These are phyloP conservation scores for Brassica hybrid DNA, from an alignment of 441 rosid species.

Conservation along the genomic window DNA sequence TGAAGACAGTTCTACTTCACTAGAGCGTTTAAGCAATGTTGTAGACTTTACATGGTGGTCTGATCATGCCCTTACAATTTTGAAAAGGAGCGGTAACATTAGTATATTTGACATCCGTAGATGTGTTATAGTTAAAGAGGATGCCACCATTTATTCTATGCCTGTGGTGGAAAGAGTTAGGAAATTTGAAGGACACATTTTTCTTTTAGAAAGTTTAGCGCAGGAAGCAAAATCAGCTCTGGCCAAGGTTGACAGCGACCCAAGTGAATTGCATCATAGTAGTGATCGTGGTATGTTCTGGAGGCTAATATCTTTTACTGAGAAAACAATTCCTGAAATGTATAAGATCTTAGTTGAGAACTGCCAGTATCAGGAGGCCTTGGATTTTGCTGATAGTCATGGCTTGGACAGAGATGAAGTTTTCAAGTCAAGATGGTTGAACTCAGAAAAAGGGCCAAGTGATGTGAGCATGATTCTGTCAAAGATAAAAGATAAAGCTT, in stretches of 20 bases:
- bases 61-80: slow-evolving; percentile 67
- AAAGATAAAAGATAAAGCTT: slow-evolving; percentile 73
- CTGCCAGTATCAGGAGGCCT: slow-evolving; percentile 69
- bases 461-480: slow-evolving; percentile 70
- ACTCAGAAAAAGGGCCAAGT: slow-evolving; percentile 63
- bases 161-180: slow-evolving; percentile 72
- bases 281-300: slow-evolving; percentile 55
- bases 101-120: slow-evolving; percentile 62
- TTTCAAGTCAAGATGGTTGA: slow-evolving; percentile 83
- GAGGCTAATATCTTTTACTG: slow-evolving; percentile 78
- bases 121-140: slow-evolving; percentile 63
- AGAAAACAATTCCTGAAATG: slow-evolving; percentile 88
- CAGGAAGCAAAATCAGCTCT: slow-evolving; percentile 45
- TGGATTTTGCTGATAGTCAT: slow-evolving; percentile 79
- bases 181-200: slow-evolving; percentile 60
- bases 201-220: slow-evolving; percentile 67
- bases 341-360: slow-evolving; percentile 69
- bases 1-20: slow-evolving; percentile 45
- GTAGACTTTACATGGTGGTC: slow-evolving; percentile 98
- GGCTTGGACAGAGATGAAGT: slow-evolving; percentile 88
- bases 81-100: slow-evolving; percentile 60
- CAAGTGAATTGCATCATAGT: slow-evolving; percentile 39
- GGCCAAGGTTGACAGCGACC: slow-evolving; percentile 47
- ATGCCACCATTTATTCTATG: slow-evolving; percentile 58
- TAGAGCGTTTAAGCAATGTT: slow-evolving; percentile 54